phyloP scores from a whole-genome alignment of 306 rosid genomes.

The Styphnolobium japonicum region DNA sequence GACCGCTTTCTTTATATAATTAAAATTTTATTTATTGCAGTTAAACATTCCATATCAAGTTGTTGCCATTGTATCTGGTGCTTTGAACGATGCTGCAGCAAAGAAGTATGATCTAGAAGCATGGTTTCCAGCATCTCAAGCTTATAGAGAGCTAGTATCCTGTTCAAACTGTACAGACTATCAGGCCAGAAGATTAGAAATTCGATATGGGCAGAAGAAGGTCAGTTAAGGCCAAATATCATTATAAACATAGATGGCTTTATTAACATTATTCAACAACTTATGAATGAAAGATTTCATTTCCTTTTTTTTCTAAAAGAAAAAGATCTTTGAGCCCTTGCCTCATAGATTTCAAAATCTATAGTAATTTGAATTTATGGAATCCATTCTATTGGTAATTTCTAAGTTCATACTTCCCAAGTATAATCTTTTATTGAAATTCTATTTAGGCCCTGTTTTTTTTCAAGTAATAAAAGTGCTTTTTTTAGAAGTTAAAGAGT shows the following conservation, averaged over 20 bases:
- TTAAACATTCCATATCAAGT: constrained; percentile 80
- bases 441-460: no score
- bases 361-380: neutral
- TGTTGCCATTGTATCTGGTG: constrained; percentile 92
- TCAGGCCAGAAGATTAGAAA: constrained; percentile 84
- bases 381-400: neutral
- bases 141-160: constrained; percentile 88
- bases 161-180: constrained; percentile 98
- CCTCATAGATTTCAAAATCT: neutral
- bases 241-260: constrained; percentile 2
- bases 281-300: neutral
- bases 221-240: constrained; percentile 38
- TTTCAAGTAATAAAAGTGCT: no score
- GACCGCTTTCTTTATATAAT: neutral
- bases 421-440: neutral
- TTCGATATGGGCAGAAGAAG: constrained; percentile 94
- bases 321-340: neutral
- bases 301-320: no score
- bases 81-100: constrained; percentile 96
- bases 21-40: constrained; percentile 41
- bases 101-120: constrained; percentile 94
- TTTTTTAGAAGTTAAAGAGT: no score
- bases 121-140: constrained; percentile 93
- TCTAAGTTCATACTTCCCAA: neutral
- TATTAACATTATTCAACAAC: neutral